phyloP scores from a whole-genome alignment of 305 asterid genomes.

The Coffea humblotiana region DNA sequence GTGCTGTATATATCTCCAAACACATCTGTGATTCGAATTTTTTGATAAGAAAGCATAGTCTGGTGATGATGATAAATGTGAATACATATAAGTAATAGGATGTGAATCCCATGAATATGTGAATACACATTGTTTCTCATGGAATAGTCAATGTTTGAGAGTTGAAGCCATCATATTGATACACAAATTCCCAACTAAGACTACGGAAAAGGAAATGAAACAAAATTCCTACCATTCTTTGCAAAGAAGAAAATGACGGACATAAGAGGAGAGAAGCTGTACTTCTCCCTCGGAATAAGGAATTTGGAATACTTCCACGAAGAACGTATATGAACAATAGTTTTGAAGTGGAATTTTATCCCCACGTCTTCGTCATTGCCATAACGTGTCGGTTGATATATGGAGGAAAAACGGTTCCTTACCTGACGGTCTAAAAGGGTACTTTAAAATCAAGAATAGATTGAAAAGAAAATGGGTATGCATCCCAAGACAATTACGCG shows the following conservation, averaged over 20 bases:
- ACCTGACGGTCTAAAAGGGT: background rate
- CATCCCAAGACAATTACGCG: background rate
- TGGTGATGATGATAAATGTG: background rate
- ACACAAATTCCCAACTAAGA: background rate
- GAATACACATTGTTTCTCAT: background rate
- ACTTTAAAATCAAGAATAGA: background rate
- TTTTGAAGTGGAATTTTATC: background rate
- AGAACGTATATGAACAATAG: background rate
- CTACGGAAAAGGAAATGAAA: background rate
- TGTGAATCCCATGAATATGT: slow-evolving; percentile 3
- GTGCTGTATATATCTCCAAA: background rate
- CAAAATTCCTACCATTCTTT: background rate
- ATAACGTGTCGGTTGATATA: background rate
- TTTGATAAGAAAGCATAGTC: slow-evolving; percentile 13
- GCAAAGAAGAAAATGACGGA: slow-evolving; percentile 7
- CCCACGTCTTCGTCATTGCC: background rate
- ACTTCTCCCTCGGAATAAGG: slow-evolving; percentile 2
- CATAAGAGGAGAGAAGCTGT: background rate
- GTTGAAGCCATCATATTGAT: slow-evolving; percentile 18
- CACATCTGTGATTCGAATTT: background rate
- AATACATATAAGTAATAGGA: background rate
- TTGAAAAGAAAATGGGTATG: background rate
- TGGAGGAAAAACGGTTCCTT: background rate
- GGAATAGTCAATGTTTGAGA: slow-evolving; percentile 11
- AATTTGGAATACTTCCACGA: slow-evolving; percentile 20